Evolutionary conservation across 257 asterid genomes (phyloP).

Genomic region (Paulownia fortunei): DNA sequence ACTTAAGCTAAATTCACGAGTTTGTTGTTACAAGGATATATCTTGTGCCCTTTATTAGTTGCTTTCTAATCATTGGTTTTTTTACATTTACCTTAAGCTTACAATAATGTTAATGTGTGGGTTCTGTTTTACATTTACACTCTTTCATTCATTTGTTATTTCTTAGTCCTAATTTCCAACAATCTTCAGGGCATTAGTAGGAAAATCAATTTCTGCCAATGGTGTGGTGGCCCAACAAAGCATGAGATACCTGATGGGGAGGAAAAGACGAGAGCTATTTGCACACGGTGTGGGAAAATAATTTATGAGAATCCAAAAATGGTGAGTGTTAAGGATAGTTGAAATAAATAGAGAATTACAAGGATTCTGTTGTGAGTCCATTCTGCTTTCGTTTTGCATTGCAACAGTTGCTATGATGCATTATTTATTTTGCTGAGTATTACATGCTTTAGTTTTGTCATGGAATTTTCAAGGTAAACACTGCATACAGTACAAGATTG

Average conservation of each 20-base stretch:
- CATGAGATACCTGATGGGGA: constrained; percentile 93
- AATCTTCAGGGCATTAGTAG: constrained; percentile 57
- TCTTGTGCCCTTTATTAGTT: background rate
- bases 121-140: background rate
- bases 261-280: constrained; percentile 82
- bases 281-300: constrained; percentile 77
- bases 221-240: constrained; percentile 91
- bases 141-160: constrained; percentile 12
- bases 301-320: constrained; percentile 94
- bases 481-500: background rate
- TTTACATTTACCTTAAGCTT: no score
- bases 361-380: background rate
- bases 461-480: background rate
- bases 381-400: background rate
- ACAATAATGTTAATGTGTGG: no score
- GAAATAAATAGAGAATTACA: constrained; percentile 9
- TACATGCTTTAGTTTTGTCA: background rate
- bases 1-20: background rate
- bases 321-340: constrained; percentile 51
- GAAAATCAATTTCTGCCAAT: constrained; percentile 87
- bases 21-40: background rate
- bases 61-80: no score
- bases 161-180: constrained; percentile 23
- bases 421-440: background rate
- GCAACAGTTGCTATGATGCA: background rate